A percentile compares a stretch with the other conserved stretches of the same genome.
phyloP scores from a whole-genome alignment of 805 yeast genomes.

The Teunomyces atbi region DNA sequence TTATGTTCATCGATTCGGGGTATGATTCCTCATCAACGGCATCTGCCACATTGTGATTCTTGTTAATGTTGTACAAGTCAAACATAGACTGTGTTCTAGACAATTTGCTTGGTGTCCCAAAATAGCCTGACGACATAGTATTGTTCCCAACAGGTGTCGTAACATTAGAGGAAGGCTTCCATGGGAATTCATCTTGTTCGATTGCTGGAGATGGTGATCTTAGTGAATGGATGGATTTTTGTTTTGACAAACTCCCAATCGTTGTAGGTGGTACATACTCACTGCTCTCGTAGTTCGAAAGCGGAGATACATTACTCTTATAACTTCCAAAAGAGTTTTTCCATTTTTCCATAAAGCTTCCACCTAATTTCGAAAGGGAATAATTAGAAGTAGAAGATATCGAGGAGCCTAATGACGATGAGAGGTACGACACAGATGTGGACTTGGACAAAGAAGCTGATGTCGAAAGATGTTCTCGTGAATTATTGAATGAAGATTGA shows the following conservation, averaged over 20 bases:
- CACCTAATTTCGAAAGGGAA: conserved; percentile 40
- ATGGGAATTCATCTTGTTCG: conserved; percentile 30
- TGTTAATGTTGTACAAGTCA: conserved; percentile 18
- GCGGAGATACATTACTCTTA: conserved; percentile 6
- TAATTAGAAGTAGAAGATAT: conserved; percentile 37
- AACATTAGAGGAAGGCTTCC: conserved; percentile 12
- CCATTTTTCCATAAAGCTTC: conserved; percentile 48
- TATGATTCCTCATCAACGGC: conserved; percentile 1
- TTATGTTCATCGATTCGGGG: neutral
- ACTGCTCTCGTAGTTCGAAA: conserved; percentile 7
- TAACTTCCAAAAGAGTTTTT: conserved; percentile 28
- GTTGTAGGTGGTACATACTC: conserved; percentile 13
- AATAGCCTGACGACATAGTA: neutral
- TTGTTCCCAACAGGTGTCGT: conserved; percentile 1
- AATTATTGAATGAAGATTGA: conserved; percentile 8
- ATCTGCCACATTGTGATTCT: neutral
- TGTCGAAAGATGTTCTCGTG: neutral
- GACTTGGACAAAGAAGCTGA: conserved; percentile 35
- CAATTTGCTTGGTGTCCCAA: conserved; percentile 16
- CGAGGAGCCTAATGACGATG: conserved; percentile 40
- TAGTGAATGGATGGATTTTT: conserved; percentile 28
- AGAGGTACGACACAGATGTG: conserved; percentile 38
- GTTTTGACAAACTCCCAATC: conserved; percentile 18
- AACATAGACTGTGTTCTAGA: conserved; percentile 38
- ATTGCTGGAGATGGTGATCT: conserved; percentile 38